Conservation (phyloP, 2,329 filamentous ascomycete genomes). For the Rutstroemia sydowiana region DNA sequence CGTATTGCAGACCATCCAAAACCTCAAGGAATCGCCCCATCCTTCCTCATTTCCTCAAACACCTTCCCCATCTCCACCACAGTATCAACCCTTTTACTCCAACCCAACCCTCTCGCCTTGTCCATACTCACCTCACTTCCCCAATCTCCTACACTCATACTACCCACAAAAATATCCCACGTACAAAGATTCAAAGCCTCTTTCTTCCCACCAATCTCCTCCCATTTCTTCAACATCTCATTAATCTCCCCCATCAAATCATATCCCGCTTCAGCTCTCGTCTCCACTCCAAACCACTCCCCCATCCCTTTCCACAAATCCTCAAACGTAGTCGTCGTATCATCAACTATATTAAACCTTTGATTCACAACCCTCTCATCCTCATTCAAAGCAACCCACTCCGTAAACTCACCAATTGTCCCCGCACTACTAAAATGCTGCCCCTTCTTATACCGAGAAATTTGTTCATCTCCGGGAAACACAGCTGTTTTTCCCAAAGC, state of each 20-base stretch:
- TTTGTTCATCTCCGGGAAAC: not conserved
- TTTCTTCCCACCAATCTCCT: not conserved
- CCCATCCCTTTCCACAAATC: conserved; percentile 1
- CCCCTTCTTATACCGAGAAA: not conserved
- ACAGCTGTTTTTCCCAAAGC: not conserved
- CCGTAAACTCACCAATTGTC: not conserved
- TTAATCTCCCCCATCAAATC: conserved; percentile 2
- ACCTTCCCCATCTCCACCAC: conserved; percentile 3
- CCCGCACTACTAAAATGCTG: not conserved
- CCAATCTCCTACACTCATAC: conserved; percentile 1
- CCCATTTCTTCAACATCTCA: not conserved
- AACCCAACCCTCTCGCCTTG: conserved; percentile 2
- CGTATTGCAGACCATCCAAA: too few relatives aligned
- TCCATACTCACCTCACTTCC: conserved; percentile 5
- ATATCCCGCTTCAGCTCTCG: not conserved
- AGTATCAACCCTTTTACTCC: not conserved
- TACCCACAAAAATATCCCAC: conserved; percentile 3
- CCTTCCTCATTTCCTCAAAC: conserved; percentile 3
- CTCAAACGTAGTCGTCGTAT: not conserved
- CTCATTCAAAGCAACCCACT: not conserved
- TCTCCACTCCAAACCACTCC: conserved; percentile 1
- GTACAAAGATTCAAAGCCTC: not conserved
- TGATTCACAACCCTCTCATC: not conserved
- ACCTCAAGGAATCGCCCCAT: conserved; percentile 6
- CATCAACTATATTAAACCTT: conserved; percentile 7